Evolutionary conservation across 768 basidiomycete species (phyloP).

Genomic region (Auricularia sp.): DNA sequence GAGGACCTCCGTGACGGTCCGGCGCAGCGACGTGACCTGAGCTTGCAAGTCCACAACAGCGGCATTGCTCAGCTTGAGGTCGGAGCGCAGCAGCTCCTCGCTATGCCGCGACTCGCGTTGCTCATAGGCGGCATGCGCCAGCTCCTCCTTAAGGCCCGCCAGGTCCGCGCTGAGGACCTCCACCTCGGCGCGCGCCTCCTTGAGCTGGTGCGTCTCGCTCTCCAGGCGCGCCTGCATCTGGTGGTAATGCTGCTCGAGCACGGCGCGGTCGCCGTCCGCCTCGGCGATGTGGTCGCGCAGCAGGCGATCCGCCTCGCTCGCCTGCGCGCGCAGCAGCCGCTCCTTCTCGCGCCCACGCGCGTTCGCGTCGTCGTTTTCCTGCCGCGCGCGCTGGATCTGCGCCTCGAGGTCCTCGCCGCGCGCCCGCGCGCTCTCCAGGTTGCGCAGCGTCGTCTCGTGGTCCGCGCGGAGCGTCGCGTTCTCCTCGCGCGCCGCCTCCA

Average conservation of each 20-base stretch:
- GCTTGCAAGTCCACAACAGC: conserved; percentile 63
- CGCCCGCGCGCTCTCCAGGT: conserved; percentile 64
- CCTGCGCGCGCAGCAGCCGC: conserved; percentile 58
- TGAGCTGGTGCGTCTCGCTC: conserved; percentile 49
- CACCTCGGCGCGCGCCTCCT: conserved; percentile 48
- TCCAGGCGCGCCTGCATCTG: conserved; percentile 60
- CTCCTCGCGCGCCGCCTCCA: conserved; percentile 47
- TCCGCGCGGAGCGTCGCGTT: conserved; percentile 63
- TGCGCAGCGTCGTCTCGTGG: conserved; percentile 59
- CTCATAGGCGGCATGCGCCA: conserved; percentile 61
- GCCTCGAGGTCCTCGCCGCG: conserved; percentile 67
- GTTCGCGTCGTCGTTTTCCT: conserved; percentile 65
- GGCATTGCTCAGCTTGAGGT: conserved; percentile 57
- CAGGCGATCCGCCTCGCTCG: conserved; percentile 52
- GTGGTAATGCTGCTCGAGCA: conserved; percentile 79
- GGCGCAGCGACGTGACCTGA: conserved; percentile 50
- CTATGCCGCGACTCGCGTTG: conserved; percentile 55
- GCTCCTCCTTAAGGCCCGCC: conserved; percentile 59
- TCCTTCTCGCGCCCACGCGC: conserved; percentile 74
- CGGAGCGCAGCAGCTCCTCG: conserved; percentile 63
- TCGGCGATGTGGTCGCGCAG: conserved; percentile 87
- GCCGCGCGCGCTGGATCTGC: conserved; percentile 59
- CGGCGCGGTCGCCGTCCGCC: conserved; percentile 87
- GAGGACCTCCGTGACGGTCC: conserved; percentile 72
- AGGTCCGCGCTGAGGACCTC: conserved; percentile 63